Evolutionary conservation across 805 yeast genomes (phyloP), one percentile per base, ranked within the genome.

Genomic region (Torulaspora indica): DNA sequence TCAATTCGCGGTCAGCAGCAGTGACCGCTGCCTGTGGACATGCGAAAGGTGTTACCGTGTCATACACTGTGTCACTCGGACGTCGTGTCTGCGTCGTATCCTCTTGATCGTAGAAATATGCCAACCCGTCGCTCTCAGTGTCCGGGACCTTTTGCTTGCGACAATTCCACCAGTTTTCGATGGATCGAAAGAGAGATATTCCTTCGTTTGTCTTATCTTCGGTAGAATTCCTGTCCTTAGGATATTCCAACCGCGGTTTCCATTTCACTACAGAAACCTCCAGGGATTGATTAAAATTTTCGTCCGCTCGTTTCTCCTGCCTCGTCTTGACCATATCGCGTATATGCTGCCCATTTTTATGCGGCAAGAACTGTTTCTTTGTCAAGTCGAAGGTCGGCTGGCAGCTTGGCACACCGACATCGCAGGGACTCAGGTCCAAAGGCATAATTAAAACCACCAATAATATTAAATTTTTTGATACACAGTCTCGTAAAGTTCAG

Each of bases 241-340:
- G 53, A 15, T 56, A 56, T 3, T 58, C 55, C 1, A 46, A 43
- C 1, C 63, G 49, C 5, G 64, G 62, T 18, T 52, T 56, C 62
- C 65, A 60, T 35, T 53, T 58, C 12, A 61, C 45, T 24, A 63
- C 34, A 10, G 48, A 45, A 12, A 58, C 63, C 38, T 60, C 67
- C 61, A 58, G 56, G 13, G 54, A 52, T 18, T 49, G 48, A 12
- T 51, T 41, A 23, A 59, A 53, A 9, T 17, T 35, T 40, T 54
- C 52, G 7, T 40, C 35, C 2, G 38, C 38, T 24, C 63, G 48
- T 34, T 45, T 46, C 14, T 51, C 54, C 31, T 63, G 64, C 35
- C 51, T 53, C 5, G 54, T 49, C 14, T 53, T 60, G 4, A 61
- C 63, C 33, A 63, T 35, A 34, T 59, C 61, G 22, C 63, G 49